These are phyloP conservation scores for Westerdykella ornata DNA, from an alignment of 2,329 filamentous ascomycete species.

Conservation along the genomic window DNA sequence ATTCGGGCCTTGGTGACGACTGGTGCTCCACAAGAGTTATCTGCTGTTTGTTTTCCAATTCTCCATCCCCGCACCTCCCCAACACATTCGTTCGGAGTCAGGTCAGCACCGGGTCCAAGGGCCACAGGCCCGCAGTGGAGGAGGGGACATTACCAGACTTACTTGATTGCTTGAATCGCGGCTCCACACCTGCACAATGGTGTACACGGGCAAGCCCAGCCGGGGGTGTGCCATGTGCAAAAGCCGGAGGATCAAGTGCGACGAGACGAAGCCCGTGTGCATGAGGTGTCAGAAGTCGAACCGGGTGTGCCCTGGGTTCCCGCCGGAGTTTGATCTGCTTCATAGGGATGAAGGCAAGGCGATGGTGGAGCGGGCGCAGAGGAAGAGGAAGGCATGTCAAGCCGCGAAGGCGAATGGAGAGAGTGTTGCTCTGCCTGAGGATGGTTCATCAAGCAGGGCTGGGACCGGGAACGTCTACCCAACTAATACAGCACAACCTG, in stretches of 20 bases:
- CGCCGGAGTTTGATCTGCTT: conserved; percentile 64
- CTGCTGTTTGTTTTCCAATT: too few relatives aligned
- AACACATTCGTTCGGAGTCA: too few relatives aligned
- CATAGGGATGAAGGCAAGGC: conserved; percentile 67
- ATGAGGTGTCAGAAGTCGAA: conserved; percentile 32
- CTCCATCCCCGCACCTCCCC: too few relatives aligned
- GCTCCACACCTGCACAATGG: conserved; percentile 20
- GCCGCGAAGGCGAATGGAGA: conserved; percentile 12
- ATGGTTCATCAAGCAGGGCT: too few relatives aligned
- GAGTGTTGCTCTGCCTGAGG: conserved; percentile 2
- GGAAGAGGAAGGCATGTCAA: conserved; percentile 52
- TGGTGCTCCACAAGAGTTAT: too few relatives aligned
- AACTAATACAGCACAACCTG: too few relatives aligned
- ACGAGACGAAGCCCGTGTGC: conserved; percentile 33
- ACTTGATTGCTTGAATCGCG: too few relatives aligned
- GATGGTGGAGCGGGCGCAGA: conserved; percentile 40
- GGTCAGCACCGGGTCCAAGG: too few relatives aligned
- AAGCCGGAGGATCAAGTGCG: conserved; percentile 60
- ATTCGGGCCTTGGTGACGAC: too few relatives aligned
- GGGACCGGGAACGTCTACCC: too few relatives aligned
- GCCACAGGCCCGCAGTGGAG: too few relatives aligned
- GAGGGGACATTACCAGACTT: too few relatives aligned
- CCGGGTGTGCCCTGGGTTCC: conserved; percentile 29
- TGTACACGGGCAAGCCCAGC: conserved; percentile 39
- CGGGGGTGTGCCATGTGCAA: conserved; percentile 67